Conservation (phyloP, 345 rosid genomes). For the Raphanus raphanistrum region DNA sequence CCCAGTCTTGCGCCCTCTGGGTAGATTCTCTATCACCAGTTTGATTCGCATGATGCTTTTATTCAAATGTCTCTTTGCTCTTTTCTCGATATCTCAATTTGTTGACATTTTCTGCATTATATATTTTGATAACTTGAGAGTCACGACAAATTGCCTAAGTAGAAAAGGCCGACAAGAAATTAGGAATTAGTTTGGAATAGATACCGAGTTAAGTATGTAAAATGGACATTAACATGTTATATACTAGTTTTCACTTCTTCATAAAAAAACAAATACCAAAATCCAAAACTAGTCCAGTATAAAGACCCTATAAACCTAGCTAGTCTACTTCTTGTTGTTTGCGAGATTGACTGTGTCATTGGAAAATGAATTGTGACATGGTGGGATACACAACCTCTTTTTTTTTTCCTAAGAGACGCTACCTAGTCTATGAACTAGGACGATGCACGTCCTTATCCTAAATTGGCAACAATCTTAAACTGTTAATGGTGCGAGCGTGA, state of each 20-base stretch:
- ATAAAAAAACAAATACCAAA: background rate
- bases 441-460: slow-evolving; percentile 27
- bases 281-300: background rate
- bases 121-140: background rate
- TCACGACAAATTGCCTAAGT: slow-evolving; percentile 35
- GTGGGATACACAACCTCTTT: background rate
- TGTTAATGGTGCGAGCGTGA: slow-evolving; percentile 4
- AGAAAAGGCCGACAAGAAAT: slow-evolving; percentile 36
- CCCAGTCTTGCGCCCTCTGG: slow-evolving; percentile 38
- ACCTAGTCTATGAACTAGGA: slow-evolving; percentile 1
- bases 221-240: slow-evolving; percentile 22
- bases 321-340: slow-evolving; percentile 6
- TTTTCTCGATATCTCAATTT: slow-evolving; percentile 13
- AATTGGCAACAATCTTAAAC: slow-evolving; percentile 16
- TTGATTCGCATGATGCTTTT: slow-evolving; percentile 25
- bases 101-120: background rate
- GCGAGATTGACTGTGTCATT: background rate
- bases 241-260: slow-evolving; percentile 5
- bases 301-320: background rate
- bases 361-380: background rate
- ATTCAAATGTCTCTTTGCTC: slow-evolving; percentile 29
- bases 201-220: slow-evolving; percentile 13
- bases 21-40: slow-evolving; percentile 32
- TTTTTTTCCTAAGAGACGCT: background rate
- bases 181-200: slow-evolving; percentile 22